phyloP scores from a whole-genome alignment of 495 filamentous ascomycete species.

The Trichocladium uniseriatum region DNA sequence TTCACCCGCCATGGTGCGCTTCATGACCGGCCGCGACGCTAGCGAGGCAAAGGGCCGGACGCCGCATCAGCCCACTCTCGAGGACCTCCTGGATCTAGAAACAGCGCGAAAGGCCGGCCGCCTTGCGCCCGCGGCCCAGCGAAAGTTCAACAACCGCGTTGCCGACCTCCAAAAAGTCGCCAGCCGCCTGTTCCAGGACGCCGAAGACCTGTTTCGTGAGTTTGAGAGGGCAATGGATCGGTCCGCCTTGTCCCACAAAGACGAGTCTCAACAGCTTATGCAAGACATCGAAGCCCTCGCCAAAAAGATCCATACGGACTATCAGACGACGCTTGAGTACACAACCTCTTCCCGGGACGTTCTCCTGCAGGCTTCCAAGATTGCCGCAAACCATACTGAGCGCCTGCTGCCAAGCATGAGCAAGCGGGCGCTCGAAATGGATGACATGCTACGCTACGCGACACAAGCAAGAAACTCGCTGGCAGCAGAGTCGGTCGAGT shows the following conservation, averaged over 20 bases:
- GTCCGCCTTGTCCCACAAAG: conserved; percentile 30
- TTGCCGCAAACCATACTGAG: conserved; percentile 76
- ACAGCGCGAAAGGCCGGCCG: conserved; percentile 56
- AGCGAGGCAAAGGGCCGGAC: conserved; percentile 30
- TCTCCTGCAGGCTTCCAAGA: conserved; percentile 72
- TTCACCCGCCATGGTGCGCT: conserved; percentile 41
- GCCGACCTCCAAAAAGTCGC: conserved; percentile 41
- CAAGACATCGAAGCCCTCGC: conserved; percentile 80
- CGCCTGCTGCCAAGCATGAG: conserved; percentile 74
- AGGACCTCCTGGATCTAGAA: conserved; percentile 61
- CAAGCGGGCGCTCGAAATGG: conserved; percentile 65
- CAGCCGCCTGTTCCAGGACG: conserved; percentile 34
- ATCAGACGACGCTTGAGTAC: conserved; percentile 65
- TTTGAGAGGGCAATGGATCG: conserved; percentile 42
- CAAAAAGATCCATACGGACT: conserved; percentile 80
- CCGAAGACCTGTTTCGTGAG: conserved; percentile 38
- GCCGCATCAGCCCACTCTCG: conserved; percentile 45
- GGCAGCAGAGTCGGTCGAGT: conserved; percentile 48
- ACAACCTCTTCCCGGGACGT: conserved; percentile 60
- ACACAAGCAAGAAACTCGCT: conserved; percentile 51
- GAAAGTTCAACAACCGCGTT: conserved; percentile 37
- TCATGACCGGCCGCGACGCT: conserved; percentile 42
- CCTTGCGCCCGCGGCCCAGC: conserved; percentile 35
- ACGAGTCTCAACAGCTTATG: conserved; percentile 46
- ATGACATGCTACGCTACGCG: conserved; percentile 57